Percentiles rank a stretch among this genome's conserved stretches.
Conservation (phyloP, 176 grass and related monocot genomes). For the Stipa capillata region DNA sequence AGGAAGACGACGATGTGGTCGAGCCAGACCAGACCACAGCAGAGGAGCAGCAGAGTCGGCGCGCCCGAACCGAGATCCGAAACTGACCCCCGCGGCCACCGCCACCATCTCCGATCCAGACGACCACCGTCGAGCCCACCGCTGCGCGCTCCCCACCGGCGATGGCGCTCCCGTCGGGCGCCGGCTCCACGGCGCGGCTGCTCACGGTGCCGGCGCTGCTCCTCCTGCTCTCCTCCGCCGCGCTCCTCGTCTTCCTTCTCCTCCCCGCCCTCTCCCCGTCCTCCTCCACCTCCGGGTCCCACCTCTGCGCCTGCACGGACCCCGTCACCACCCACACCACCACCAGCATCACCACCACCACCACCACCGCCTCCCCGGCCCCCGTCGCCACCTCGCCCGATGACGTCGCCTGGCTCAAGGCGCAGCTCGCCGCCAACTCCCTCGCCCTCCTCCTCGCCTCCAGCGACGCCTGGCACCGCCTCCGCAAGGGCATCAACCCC, state of each 20-base stretch:
- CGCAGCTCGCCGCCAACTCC: slow-evolving; percentile 57
- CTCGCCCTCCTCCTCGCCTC: slow-evolving; percentile 48
- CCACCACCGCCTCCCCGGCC: slow-evolving; percentile 10
- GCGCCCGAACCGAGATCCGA: background rate
- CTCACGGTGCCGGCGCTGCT: slow-evolving; percentile 48
- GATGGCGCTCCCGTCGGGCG: slow-evolving; percentile 47
- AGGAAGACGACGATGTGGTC: too few species aligned
- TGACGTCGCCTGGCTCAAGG: slow-evolving; percentile 72
- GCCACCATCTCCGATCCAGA: background rate
- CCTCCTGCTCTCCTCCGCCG: slow-evolving; percentile 44
- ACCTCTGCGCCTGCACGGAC: slow-evolving; percentile 40
- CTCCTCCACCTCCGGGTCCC: background rate
- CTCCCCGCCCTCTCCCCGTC: slow-evolving; percentile 32
- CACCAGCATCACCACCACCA: slow-evolving; percentile 38
- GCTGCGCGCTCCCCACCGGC: background rate
- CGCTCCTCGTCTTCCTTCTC: slow-evolving; percentile 52
- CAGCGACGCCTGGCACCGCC: slow-evolving; percentile 44
- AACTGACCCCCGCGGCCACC: background rate
- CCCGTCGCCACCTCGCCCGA: slow-evolving; percentile 42
- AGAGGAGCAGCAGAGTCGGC: background rate
- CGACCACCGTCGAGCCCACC: background rate
- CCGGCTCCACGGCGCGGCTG: slow-evolving; percentile 39
- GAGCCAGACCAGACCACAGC: slow-evolving; percentile 12
- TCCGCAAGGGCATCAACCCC: slow-evolving; percentile 98
- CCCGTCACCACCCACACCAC: slow-evolving; percentile 37